Conservation (phyloP, 495 filamentous ascomycete genomes). For the Lineolata rhizophorae region DNA sequence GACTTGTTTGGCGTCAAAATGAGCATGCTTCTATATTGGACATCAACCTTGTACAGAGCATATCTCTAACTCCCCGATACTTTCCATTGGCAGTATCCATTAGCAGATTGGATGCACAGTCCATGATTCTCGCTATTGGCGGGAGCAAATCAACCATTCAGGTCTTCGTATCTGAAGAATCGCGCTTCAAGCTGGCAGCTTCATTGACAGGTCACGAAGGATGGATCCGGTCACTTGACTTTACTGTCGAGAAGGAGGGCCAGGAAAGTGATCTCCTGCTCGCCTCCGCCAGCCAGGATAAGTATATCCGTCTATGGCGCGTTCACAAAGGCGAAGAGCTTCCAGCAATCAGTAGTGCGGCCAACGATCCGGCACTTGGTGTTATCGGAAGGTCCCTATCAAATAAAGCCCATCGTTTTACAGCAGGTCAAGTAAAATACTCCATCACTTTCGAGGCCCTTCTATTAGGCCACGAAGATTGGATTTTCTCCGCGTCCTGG, state of each 20-base stretch:
- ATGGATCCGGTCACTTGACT: slow-evolving; percentile 74
- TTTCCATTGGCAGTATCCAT: slow-evolving; percentile 62
- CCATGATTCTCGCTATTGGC: slow-evolving; percentile 50
- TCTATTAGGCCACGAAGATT: slow-evolving; percentile 90
- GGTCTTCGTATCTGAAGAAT: slow-evolving; percentile 38
- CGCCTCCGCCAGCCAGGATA: slow-evolving; percentile 90
- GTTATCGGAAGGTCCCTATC: slow-evolving; percentile 40
- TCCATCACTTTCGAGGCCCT: slow-evolving; percentile 87
- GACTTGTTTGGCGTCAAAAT: slow-evolving; percentile 24
- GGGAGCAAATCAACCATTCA: slow-evolving; percentile 64
- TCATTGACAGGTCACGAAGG: slow-evolving; percentile 80
- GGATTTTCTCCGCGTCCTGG: slow-evolving; percentile 84
- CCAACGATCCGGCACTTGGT: slow-evolving; percentile 32
- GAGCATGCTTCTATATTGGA: slow-evolving; percentile 13
- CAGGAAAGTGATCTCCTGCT: slow-evolving; percentile 48
- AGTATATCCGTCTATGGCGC: slow-evolving; percentile 89
- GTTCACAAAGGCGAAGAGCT: slow-evolving; percentile 45
- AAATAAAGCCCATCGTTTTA: slow-evolving; percentile 66
- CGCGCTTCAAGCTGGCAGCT: slow-evolving; percentile 48
- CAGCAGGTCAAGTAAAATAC: slow-evolving; percentile 34
- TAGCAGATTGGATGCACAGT: slow-evolving; percentile 27
- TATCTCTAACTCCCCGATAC: slow-evolving; percentile 51
- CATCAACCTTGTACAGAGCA: slow-evolving; percentile 39
- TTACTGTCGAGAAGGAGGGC: slow-evolving; percentile 38
- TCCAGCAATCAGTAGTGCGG: slow-evolving; percentile 19